phyloP scores from a whole-genome alignment of 148 eudicot genomes.

The Pharnaceum exiguum region DNA sequence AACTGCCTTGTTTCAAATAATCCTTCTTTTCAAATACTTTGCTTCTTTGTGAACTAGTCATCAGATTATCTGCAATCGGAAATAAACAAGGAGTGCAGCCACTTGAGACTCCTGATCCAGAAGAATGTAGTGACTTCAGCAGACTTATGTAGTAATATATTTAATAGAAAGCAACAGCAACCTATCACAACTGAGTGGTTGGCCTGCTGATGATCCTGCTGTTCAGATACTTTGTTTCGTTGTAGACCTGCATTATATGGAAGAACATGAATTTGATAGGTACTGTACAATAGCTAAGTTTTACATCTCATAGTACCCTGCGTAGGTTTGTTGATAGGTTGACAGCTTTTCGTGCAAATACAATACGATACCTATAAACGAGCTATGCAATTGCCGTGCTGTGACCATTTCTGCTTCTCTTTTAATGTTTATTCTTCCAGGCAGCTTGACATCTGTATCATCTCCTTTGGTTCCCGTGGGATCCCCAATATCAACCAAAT shows the following conservation, averaged over 20 bases:
- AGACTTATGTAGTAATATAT: too few relatives aligned
- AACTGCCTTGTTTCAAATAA: neutral
- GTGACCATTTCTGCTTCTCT: slow-evolving; percentile 14
- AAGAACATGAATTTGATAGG: too few relatives aligned
- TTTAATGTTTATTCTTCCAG: slow-evolving; percentile 13
- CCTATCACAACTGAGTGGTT: too few relatives aligned
- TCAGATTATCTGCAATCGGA: slow-evolving; percentile 12
- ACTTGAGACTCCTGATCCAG: too few relatives aligned
- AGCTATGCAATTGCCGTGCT: slow-evolving; percentile 7
- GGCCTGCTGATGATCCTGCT: too few relatives aligned
- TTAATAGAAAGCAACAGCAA: too few relatives aligned
- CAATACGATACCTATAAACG: slow-evolving; percentile 23
- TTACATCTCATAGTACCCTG: too few relatives aligned
- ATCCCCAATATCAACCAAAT: slow-evolving; percentile 81
- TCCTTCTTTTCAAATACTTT: slow-evolving; percentile 7
- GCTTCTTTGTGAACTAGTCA: slow-evolving; percentile 12
- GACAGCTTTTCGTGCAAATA: neutral
- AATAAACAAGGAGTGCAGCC: neutral
- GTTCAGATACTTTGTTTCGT: too few relatives aligned
- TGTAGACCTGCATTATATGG: too few relatives aligned
- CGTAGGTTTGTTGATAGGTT: too few relatives aligned
- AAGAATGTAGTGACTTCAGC: too few relatives aligned
- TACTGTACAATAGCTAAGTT: too few relatives aligned
- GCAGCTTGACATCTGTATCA: slow-evolving; percentile 21
- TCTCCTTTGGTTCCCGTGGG: slow-evolving; percentile 29